Evolutionary conservation across 306 rosid genomes (phyloP).

Genomic region (Fragaria ananassa): DNA sequence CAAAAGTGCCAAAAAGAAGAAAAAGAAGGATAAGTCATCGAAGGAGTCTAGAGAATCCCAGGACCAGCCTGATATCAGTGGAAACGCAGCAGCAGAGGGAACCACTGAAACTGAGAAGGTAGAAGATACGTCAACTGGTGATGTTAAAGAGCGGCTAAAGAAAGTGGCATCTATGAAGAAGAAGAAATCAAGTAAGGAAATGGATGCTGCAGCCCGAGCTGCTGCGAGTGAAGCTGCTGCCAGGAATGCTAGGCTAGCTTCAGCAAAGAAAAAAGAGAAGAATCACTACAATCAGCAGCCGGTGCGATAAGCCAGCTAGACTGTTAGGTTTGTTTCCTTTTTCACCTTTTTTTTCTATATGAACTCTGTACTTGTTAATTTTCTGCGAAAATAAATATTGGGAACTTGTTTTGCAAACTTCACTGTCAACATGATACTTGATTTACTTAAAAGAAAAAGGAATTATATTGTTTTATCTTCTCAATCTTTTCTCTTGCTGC

Average conservation of each 20-base stretch:
- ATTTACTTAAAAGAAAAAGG: slow-evolving; percentile 19
- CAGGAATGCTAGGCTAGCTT: slow-evolving; percentile 61
- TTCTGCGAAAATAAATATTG: slow-evolving; percentile 45
- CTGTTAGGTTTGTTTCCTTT: slow-evolving; percentile 20
- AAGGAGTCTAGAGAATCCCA: slow-evolving; percentile 63
- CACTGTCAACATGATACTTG: slow-evolving; percentile 20
- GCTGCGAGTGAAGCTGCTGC: slow-evolving; percentile 76
- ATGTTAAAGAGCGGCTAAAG: slow-evolving; percentile 76
- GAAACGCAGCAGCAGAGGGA: slow-evolving; percentile 35
- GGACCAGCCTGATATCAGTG: slow-evolving; percentile 37
- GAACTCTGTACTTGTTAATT: slow-evolving; percentile 46
- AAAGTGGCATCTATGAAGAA: slow-evolving; percentile 65
- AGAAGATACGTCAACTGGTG: slow-evolving; percentile 46
- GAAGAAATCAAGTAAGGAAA: slow-evolving; percentile 70
- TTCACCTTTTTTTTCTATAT: slow-evolving; percentile 30
- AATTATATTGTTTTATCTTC: slow-evolving; percentile 16
- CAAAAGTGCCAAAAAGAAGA: slow-evolving; percentile 66
- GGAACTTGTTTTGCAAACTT: slow-evolving; percentile 32
- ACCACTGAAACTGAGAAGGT: slow-evolving; percentile 40
- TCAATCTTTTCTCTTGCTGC: background rate
- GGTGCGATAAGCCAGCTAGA: slow-evolving; percentile 52
- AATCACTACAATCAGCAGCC: slow-evolving; percentile 76
- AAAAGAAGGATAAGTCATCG: slow-evolving; percentile 65
- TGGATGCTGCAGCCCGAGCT: slow-evolving; percentile 75
- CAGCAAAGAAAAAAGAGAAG: slow-evolving; percentile 79